Evolutionary conservation across 2,329 filamentous ascomycete species (phyloP).

Genomic region (Fusarium armeniacum): DNA sequence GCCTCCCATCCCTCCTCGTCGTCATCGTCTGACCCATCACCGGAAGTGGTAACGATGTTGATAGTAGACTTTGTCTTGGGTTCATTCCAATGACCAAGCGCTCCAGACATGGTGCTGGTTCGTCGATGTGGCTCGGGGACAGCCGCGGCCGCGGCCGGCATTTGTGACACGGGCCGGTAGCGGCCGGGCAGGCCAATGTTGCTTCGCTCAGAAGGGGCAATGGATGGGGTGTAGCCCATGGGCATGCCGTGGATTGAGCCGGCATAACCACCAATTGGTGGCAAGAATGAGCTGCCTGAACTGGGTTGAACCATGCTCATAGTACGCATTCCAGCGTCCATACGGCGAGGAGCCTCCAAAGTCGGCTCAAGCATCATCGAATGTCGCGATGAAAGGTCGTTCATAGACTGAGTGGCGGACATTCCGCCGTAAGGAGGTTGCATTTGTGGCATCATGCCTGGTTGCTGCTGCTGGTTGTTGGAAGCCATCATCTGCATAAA

Average conservation of each 20-base stretch:
- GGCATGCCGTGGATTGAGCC: constrained; percentile 55
- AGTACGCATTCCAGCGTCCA: constrained; percentile 70
- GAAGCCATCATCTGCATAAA: constrained; percentile 86
- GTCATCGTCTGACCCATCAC: constrained; percentile 66
- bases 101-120: constrained; percentile 55
- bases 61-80: constrained; percentile 54
- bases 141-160: constrained; percentile 54
- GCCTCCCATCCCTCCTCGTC: constrained; percentile 78
- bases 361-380: constrained; percentile 64
- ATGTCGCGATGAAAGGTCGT: constrained; percentile 60
- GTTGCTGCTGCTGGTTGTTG: constrained; percentile 51
- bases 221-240: constrained; percentile 84
- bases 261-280: constrained; percentile 56
- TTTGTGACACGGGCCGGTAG: constrained; percentile 88
- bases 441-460: constrained; percentile 48
- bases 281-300: constrained; percentile 68
- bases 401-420: constrained; percentile 58
- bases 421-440: constrained; percentile 50
- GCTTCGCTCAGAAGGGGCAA: constrained; percentile 95
- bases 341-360: constrained; percentile 59
- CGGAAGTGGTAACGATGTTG: constrained; percentile 58
- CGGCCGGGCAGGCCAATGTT: constrained; percentile 90
- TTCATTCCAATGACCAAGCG: constrained; percentile 52
- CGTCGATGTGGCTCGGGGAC: constrained; percentile 52
- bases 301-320: constrained; percentile 88